phyloP scores from a whole-genome alignment of 352 stramenopile species.

The Pythium rishiriense region DNA sequence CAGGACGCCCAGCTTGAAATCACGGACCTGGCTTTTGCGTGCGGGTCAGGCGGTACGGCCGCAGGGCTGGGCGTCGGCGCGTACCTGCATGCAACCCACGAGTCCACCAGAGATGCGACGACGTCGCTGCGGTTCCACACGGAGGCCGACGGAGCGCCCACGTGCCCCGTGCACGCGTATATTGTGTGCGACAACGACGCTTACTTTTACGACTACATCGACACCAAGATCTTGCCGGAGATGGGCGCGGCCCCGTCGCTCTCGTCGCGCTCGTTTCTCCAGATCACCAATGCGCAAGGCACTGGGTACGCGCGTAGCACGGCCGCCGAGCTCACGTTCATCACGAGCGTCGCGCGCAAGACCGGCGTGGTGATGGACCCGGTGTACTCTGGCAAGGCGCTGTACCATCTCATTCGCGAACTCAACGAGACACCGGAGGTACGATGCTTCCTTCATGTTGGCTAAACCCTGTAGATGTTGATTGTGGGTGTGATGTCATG shows the following conservation, averaged over 20 bases:
- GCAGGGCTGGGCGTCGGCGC: conserved; percentile 74
- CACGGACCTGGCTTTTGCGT: conserved; percentile 85
- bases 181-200: conserved; percentile 86
- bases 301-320: conserved; percentile 82
- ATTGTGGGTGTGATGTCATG: no score
- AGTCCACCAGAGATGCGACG: conserved; percentile 6
- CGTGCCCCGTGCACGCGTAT: conserved; percentile 63
- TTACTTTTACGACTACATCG: conserved; percentile 85
- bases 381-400: conserved; percentile 86
- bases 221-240: conserved; percentile 62
- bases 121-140: conserved; percentile 40
- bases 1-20: conserved; percentile 54
- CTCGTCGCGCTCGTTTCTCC: conserved; percentile 64
- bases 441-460: no score
- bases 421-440: conserved; percentile 69
- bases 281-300: conserved; percentile 82
- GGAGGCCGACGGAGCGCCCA: conserved; percentile 34
- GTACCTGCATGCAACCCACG: conserved; percentile 57
- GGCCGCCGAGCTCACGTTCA: conserved; percentile 76
- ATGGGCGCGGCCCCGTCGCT: conserved; percentile 58
- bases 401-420: conserved; percentile 81
- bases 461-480: no score
- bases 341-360: conserved; percentile 61
- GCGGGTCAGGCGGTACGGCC: conserved; percentile 76
- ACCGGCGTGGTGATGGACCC: conserved; percentile 85